Conservation (phyloP, 352 stramenopile species). For the Globisporangium polare region DNA sequence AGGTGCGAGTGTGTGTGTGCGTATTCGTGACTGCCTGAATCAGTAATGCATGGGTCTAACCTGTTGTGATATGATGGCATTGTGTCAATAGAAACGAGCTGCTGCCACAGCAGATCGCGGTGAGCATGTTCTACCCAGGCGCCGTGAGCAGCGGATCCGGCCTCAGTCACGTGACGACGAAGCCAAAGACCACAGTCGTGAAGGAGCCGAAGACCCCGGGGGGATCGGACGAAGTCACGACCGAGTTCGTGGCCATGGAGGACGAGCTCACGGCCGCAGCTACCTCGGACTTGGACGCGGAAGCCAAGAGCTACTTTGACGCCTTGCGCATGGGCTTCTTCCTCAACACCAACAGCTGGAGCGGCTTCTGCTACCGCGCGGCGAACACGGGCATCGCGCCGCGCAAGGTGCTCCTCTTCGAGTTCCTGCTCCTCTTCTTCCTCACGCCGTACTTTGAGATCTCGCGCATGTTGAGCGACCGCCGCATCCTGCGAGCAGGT, state of each 20-base stretch:
- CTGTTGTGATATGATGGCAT: background rate
- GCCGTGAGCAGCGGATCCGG: background rate
- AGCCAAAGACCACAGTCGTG: background rate
- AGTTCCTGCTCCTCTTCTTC: constrained; percentile 7
- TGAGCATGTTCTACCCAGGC: constrained; percentile 16
- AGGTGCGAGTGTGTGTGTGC: background rate
- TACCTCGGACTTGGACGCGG: background rate
- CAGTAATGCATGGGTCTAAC: too few relatives aligned
- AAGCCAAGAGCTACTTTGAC: constrained; percentile 7
- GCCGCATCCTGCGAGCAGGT: background rate
- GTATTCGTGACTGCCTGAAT: too few relatives aligned
- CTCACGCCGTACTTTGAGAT: constrained; percentile 12
- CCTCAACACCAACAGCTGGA: constrained; percentile 12
- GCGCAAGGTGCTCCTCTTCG: constrained; percentile 2
- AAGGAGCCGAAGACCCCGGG: background rate
- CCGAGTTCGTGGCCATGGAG: constrained; percentile 5
- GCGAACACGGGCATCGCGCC: constrained; percentile 9
- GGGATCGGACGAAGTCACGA: background rate
- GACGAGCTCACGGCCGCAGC: background rate
- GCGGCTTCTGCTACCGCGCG: constrained; percentile 9
- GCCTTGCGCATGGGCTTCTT: constrained; percentile 8
- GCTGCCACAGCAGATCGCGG: background rate
- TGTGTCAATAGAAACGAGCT: constrained; percentile 9
- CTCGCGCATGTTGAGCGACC: constrained; percentile 1
- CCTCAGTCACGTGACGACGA: background rate